Conservation (phyloP, 179 eudicot genomes). For the Silene coronaria region DNA sequence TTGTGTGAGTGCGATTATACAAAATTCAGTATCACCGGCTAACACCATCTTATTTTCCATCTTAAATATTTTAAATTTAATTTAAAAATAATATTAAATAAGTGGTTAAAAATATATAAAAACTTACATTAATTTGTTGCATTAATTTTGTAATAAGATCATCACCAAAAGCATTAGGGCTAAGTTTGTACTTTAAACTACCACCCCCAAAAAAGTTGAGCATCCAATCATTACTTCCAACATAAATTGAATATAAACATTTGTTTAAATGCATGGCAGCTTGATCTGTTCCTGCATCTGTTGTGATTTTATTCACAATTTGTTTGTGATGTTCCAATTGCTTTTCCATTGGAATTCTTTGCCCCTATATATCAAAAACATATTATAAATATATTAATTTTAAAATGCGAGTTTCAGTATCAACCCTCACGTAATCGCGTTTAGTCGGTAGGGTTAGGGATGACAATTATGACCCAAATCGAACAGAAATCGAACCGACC, state of each 20-base stretch:
- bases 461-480: too few species aligned
- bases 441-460: too few species aligned
- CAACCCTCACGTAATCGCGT: too few species aligned
- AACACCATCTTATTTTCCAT: too few species aligned
- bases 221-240: constrained; percentile 35
- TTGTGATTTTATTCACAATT: constrained; percentile 4
- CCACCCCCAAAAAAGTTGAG: constrained; percentile 23
- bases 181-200: not conserved
- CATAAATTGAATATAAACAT: constrained; percentile 29
- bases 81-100: too few species aligned
- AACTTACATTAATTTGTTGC: constrained; percentile 18
- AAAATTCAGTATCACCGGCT: too few species aligned
- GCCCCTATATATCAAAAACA: constrained; percentile 9
- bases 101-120: not conserved
- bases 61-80: too few species aligned
- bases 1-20: too few species aligned
- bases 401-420: too few species aligned
- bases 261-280: constrained; percentile 6
- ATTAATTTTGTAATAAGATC: constrained; percentile 18
- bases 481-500: too few species aligned
- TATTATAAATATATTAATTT: not conserved
- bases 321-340: constrained; percentile 17
- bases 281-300: not conserved
- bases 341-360: constrained; percentile 22
- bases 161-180: constrained; percentile 18